These are phyloP conservation scores for Bruguiera sexangula DNA, from an alignment of 345 rosid species.

Conservation along the genomic window DNA sequence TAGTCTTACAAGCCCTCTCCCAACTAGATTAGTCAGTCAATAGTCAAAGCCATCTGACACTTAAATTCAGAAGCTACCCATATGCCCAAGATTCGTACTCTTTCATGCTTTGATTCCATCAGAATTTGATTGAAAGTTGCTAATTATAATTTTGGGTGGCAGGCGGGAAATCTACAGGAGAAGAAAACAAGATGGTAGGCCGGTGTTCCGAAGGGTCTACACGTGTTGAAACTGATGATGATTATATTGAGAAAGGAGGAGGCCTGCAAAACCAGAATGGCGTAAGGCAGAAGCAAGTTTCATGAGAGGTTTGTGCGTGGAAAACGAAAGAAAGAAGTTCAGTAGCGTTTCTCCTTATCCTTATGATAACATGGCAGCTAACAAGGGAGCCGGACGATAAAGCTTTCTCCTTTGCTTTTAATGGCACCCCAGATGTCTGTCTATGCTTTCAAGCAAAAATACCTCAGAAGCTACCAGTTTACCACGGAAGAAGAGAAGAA, in stretches of 20 bases:
- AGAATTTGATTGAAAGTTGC: no score
- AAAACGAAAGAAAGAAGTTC: background rate
- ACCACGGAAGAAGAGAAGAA: conserved; percentile 6
- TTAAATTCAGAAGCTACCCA: no score
- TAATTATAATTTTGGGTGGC: no score
- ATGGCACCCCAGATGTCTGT: conserved; percentile 2
- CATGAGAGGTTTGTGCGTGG: background rate
- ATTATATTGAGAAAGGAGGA: background rate
- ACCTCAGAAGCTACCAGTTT: conserved; percentile 34
- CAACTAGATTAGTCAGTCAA: no score
- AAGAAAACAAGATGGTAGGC: background rate
- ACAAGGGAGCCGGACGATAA: background rate
- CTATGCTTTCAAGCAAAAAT: conserved; percentile 23
- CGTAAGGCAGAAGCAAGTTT: conserved; percentile 26
- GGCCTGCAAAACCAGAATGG: conserved; percentile 30
- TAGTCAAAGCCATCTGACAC: no score
- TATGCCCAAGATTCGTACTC: no score
- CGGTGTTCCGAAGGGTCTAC: conserved; percentile 1
- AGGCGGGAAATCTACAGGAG: no score
- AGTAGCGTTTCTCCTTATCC: background rate
- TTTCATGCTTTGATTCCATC: no score
- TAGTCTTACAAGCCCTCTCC: no score
- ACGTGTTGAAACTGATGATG: conserved; percentile 1
- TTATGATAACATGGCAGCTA: no score
- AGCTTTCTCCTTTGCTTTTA: background rate